Conservation (phyloP, 2,329 filamentous ascomycete species). For the Curvularia hawaiiensis region DNA sequence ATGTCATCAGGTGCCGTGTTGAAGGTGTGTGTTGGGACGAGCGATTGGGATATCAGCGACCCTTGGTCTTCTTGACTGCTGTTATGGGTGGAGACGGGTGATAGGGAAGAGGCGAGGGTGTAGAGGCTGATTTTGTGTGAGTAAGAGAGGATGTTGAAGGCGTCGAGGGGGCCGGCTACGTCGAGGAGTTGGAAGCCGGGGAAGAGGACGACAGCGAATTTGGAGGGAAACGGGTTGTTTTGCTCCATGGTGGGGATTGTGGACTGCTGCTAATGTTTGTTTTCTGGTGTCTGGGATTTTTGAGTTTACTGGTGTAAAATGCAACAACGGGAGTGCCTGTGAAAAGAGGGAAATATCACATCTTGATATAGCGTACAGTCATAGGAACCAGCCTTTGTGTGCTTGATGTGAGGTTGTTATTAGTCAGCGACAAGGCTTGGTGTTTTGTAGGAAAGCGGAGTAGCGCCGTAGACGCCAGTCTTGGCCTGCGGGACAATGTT, state of each 20-base stretch:
- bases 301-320: too few species aligned
- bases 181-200: slow-evolving; percentile 48
- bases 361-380: background rate
- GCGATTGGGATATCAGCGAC: slow-evolving; percentile 42
- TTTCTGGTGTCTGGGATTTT: background rate
- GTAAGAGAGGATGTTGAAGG: slow-evolving; percentile 48
- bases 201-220: slow-evolving; percentile 44
- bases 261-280: background rate
- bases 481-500: background rate
- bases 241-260: background rate
- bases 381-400: background rate
- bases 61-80: slow-evolving; percentile 13
- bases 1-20: slow-evolving; percentile 54
- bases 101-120: slow-evolving; percentile 42
- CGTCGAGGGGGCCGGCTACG: slow-evolving; percentile 54
- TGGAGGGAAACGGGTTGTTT: slow-evolving; percentile 25
- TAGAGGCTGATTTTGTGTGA: slow-evolving; percentile 34
- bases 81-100: slow-evolving; percentile 42
- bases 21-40: slow-evolving; percentile 62
- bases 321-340: too few species aligned
- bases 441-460: slow-evolving; percentile 6
- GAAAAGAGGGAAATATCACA: background rate
- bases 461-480: slow-evolving; percentile 11
- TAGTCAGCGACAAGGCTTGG: slow-evolving; percentile 10
- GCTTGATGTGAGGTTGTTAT: background rate